Base-by-base conservation (phyloP, 2,329 filamentous ascomycete species). In the Penicillium sp. region DNA sequence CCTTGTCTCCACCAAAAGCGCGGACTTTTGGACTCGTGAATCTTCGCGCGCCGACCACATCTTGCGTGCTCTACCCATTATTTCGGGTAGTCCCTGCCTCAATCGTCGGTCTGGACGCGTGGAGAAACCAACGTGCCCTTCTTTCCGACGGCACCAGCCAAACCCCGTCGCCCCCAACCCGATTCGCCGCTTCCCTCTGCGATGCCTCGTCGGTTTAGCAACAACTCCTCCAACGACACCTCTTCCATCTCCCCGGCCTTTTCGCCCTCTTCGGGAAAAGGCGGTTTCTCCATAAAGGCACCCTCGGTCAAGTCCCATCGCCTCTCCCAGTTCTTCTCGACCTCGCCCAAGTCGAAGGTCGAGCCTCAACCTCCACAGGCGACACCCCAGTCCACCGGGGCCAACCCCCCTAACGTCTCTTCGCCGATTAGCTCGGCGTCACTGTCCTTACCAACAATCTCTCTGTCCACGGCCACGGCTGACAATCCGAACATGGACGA, bases 361-460 rank as follows among this genome's bases (percentile, higher is more conserved):
- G 80, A 85, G 62, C 55, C 65, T 51, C 69, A 73, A 61, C 66
- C 67, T 56, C 76, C 77, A 55, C 77, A 79, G 46, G 79, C 83
- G 52, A 80, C 85, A 46, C 81, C 89, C 66, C 84, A 88, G 64
- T 81, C 85, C 53, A 81, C 90, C 43, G 80, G 87, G 70, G 79
- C 54, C 68, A 75, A 59, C 64, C 68, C 63, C 69, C 72, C 46
- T 78, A 82, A 46, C 81, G 55, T 62, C 30, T 61, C 85, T 36
- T 80, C 82, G 51, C 81, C 84, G 55, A 87, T 90, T 65, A 86
- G 84, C 58, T 82, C 84, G 51, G 81, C 90, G 38, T 86, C 88
- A 52, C 76, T 92, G 58, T 89, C 90, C 43, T 78, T 96, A 64
- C 92, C 92, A 35, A 92, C 88, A 48, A 96, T 97, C 67, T 96